A percentile compares a stretch with the other conserved stretches of the same genome.
These are phyloP conservation scores for Pythium brassicae DNA, from an alignment of 352 stramenopile species.

Conservation along the genomic window DNA sequence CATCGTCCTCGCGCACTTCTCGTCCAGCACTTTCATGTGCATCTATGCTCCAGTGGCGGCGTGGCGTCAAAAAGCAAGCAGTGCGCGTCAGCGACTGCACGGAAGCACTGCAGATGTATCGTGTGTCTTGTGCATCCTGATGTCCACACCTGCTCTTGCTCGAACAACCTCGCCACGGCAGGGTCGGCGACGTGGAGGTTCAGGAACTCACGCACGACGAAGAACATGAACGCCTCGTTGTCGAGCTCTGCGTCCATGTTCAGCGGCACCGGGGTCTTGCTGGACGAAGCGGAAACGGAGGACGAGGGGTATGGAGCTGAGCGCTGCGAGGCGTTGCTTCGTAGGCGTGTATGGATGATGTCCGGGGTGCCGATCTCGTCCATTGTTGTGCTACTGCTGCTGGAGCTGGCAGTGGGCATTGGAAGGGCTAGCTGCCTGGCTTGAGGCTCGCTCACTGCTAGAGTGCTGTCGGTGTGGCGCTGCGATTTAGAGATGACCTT, in stretches of 20 bases:
- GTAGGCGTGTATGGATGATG: constrained; percentile 10
- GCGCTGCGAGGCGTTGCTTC: constrained; percentile 7
- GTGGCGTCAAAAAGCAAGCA: too few species aligned
- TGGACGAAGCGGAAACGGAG: neutral
- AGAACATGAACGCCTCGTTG: constrained; percentile 31
- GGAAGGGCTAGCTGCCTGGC: neutral
- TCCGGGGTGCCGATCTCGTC: constrained; percentile 6
- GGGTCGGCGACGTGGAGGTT: constrained; percentile 31
- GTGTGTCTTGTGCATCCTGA: too few species aligned
- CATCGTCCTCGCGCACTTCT: constrained; percentile 13
- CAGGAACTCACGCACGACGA: constrained; percentile 66
- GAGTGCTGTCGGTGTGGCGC: too few species aligned
- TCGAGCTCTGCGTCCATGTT: neutral
- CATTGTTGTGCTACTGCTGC: neutral
- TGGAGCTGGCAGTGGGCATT: neutral
- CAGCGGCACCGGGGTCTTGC: constrained; percentile 10
- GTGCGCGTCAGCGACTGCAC: neutral
- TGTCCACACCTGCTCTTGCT: constrained; percentile 27
- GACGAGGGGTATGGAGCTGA: neutral
- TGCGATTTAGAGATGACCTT: too few species aligned
- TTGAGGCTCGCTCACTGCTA: neutral
- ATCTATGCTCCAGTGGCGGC: neutral
- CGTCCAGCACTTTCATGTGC: constrained; percentile 3
- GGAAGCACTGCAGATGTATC: neutral
- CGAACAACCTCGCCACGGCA: constrained; percentile 32